Conservation (phyloP, 2,329 filamentous ascomycete species). For the Apiospora malaysiana region DNA sequence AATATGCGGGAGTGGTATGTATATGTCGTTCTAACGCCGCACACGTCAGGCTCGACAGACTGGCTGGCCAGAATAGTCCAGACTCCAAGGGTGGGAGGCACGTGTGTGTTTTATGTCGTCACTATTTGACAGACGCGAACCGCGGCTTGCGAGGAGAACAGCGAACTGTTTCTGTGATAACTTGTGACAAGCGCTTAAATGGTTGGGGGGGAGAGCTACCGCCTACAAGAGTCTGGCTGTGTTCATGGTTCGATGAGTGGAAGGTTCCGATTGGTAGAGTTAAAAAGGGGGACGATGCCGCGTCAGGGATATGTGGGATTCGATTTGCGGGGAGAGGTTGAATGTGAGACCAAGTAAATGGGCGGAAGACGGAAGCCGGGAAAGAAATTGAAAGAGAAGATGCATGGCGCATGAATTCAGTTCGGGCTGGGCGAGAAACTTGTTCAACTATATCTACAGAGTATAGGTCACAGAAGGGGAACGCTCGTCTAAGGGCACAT, state of each 20-base stretch:
- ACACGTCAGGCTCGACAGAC: background rate
- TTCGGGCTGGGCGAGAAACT: background rate
- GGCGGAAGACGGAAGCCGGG: background rate
- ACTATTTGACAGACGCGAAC: background rate
- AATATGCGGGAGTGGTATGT: background rate
- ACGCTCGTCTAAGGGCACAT: background rate
- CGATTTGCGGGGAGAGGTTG: background rate
- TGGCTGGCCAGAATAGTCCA: background rate
- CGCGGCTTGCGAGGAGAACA: background rate
- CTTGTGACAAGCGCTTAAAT: background rate
- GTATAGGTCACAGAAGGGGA: background rate
- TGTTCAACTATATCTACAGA: background rate
- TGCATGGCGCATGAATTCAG: background rate
- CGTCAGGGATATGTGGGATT: background rate
- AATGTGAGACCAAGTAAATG: background rate
- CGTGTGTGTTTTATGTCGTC: conserved; percentile 4
- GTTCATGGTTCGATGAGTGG: background rate
- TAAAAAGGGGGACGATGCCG: background rate
- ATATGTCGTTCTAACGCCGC: background rate
- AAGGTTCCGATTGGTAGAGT: conserved; percentile 12
- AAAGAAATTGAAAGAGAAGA: background rate
- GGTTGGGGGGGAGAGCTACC: background rate
- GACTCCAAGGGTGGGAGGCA: background rate
- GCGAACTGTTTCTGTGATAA: background rate
- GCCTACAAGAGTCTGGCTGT: background rate